Base-by-base conservation (phyloP, 768 basidiomycete genomes). In the Roridomyces roridus region DNA sequence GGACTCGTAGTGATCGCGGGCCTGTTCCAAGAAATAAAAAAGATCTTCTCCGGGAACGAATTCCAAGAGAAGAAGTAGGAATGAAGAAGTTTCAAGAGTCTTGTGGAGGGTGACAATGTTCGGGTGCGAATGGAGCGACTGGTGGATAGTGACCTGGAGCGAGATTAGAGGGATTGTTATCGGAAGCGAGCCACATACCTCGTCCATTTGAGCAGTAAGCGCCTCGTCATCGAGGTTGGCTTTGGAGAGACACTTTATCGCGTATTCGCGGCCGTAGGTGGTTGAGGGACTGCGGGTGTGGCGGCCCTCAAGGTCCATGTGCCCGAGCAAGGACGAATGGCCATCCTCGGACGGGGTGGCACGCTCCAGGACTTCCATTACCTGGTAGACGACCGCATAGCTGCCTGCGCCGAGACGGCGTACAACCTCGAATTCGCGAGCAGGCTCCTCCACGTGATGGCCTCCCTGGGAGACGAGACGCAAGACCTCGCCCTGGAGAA, bases 11-110 rank as follows among this genome's bases (percentile, higher is more conserved):
- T 92, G 89, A 73, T 96, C 94, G 71, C 91, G 88, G 60, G 92
- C 87, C 79, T 97, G 94, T 78, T 98, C 96, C 46, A 99, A 84
- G 82, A 98, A 99, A 77, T 95, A 99, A 74, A 95, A 99, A 62
- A 98, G 80, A 73, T 99, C 96, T 74, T 97, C 92, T 46, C 96
- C 96, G 15, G 95, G 95, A 60, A 97, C 96, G 70, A 89, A 94
- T 78, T 99, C 96, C 63, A 99, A 81, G 42, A 99, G 80, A 63
- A 99, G 87, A 62, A 98, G 87, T 7, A 99, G 80, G 72, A 92
- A 97, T 26, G 93, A 88, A 51, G 86, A 81, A 3, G 95, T 98
- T 74, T 99, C 94, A 65, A 96, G 83, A 1, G 97, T 96, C 64
- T 90, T 89, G 72, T 96, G 88, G 25, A 98, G 85, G 24, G 96